Conservation (phyloP, 345 rosid genomes). For the Clausena lansium region DNA sequence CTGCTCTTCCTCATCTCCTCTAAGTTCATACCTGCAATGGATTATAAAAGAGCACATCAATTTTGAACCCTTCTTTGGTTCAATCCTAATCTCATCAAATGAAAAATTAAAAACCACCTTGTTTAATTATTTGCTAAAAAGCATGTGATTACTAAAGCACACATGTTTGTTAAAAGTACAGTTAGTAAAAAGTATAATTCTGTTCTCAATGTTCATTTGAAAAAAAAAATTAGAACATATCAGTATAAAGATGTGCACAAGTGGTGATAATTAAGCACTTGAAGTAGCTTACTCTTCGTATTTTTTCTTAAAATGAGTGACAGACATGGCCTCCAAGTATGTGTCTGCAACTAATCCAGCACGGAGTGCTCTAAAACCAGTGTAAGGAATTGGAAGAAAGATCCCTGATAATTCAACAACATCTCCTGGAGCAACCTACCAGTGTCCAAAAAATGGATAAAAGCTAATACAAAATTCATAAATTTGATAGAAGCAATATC, state of each 20-base stretch:
- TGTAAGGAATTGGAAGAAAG: slow-evolving; percentile 94
- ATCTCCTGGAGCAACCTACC: slow-evolving; percentile 93
- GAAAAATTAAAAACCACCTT: neutral
- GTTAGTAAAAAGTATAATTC: neutral
- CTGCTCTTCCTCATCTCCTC: slow-evolving; percentile 84
- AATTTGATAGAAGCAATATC: neutral
- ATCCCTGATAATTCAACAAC: slow-evolving; percentile 96
- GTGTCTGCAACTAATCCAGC: slow-evolving; percentile 99
- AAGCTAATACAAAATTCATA: neutral
- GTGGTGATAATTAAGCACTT: neutral
- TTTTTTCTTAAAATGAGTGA: slow-evolving; percentile 90
- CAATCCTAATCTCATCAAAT: neutral
- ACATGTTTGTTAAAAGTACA: neutral
- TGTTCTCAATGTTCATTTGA: neutral
- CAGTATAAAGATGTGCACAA: neutral
- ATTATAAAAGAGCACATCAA: slow-evolving; percentile 4
- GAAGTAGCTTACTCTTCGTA: slow-evolving; percentile 81
- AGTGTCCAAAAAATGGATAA: neutral
- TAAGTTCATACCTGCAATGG: slow-evolving; percentile 71
- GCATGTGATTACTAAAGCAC: neutral
- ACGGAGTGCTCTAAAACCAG: slow-evolving; percentile 91
- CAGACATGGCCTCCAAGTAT: slow-evolving; percentile 87
- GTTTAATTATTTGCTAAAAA: neutral
- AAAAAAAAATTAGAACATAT: neutral
- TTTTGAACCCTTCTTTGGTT: neutral